Evolutionary conservation across 2,329 filamentous ascomycete species (phyloP), one percentile per base, ranked within the genome.

Genomic region (Aspergillus ibericus): DNA sequence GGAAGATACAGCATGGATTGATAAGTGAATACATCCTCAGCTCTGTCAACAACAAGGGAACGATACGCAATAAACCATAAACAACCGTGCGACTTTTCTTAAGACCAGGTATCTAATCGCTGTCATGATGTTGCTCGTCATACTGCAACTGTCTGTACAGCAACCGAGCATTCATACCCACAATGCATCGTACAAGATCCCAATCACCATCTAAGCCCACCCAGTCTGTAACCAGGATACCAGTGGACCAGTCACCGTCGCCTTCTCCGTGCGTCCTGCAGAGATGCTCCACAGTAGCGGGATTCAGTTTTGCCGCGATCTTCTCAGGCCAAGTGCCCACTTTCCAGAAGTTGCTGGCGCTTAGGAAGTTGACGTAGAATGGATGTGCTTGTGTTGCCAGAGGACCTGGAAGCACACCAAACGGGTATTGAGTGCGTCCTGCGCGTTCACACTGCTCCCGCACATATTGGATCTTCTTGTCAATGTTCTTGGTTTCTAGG

Each of bases 341-440:
- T 64, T 91, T 93, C 87, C 93, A 98, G 80, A 98, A 98, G 78
- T 97, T 97, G 74, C 89, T 93, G 0, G 89, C 95, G 66, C 84
- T 92, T 62, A 97, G 75, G 72, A 97, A 98, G 75, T 98, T 99
- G 75, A 98, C 80, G 68, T 90, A 96, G 66, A 97, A 83, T 0
- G 92, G 91, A 15, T 80, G 80, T 27, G 72, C 70, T 74, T 77
- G 36, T 72, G 79, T 52, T 79, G 80, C 47, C 81, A 77, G 46
- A 74, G 79, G 62, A 72, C 64, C 70, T 7, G 64, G 65, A 20
- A 72, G 67, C 9, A 69, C 61, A 27, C 74, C 74, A 49, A 74
- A 72, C 1, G 75, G 76, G 57, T 78, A 77, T 57, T 80, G 78
- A 69, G 82, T 80, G 22, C 72, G 66, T 34, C 83, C 83, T 4